A percentile compares a stretch with the other conserved stretches of the same genome.
phyloP scores from a whole-genome alignment of 1,139 yeast genomes.

The Waltiozyma sp. region DNA sequence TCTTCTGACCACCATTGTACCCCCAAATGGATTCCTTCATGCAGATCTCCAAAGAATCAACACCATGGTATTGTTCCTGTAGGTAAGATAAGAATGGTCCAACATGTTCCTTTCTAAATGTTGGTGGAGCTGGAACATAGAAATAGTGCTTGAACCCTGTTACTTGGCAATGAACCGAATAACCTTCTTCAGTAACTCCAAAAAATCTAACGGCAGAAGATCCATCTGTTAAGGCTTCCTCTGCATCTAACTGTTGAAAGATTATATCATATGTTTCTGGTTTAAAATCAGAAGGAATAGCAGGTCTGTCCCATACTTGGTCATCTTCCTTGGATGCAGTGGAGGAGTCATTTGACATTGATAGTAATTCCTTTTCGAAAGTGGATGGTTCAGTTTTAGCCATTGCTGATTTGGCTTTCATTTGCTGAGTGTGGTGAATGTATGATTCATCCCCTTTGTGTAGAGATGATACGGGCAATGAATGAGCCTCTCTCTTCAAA shows the following conservation, averaged over 20 bases:
- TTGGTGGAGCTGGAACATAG: conserved; percentile 84
- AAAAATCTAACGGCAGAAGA: conserved; percentile 68
- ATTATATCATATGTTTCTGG: conserved; percentile 41
- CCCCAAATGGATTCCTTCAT: conserved; percentile 92
- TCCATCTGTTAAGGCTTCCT: conserved; percentile 55
- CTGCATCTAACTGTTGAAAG: conserved; percentile 94
- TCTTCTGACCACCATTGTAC: conserved; percentile 63
- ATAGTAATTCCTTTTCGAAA: conserved; percentile 54
- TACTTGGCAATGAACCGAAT: conserved; percentile 83
- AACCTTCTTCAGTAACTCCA: conserved; percentile 83
- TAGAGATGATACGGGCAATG: conserved; percentile 16
- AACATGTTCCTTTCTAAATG: conserved; percentile 49
- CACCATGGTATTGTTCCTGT: conserved; percentile 40
- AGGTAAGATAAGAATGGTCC: conserved; percentile 37
- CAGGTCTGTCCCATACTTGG: conserved; percentile 36
- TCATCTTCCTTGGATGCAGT: conserved; percentile 15
- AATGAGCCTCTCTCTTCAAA: conserved; percentile 17
- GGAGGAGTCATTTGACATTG: conserved; percentile 36
- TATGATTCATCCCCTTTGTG: conserved; percentile 7
- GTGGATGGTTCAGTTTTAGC: conserved; percentile 37
- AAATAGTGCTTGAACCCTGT: conserved; percentile 84
- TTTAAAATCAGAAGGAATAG: conserved; percentile 38
- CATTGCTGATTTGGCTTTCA: conserved; percentile 18
- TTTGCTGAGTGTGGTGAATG: conserved; percentile 18
- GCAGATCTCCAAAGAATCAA: conserved; percentile 51